These are phyloP conservation scores for Calonectria ilicicola DNA, from an alignment of 2,329 filamentous ascomycete species.

Conservation along the genomic window DNA sequence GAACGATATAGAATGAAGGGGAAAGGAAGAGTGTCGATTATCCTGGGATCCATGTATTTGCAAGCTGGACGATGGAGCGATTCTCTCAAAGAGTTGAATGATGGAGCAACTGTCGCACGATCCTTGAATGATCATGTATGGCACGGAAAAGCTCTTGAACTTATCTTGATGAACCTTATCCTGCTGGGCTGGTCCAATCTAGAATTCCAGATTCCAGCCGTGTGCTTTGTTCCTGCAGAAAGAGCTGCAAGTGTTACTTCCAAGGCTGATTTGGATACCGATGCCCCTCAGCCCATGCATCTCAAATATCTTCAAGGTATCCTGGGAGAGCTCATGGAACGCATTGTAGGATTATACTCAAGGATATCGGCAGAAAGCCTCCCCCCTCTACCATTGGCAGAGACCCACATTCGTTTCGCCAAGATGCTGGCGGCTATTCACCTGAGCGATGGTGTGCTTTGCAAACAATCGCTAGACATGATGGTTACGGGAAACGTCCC, in stretches of 20 bases:
- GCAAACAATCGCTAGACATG: slow-evolving; percentile 70
- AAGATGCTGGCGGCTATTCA: slow-evolving; percentile 78
- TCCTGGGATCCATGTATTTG: slow-evolving; percentile 87
- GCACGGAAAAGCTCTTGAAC: slow-evolving; percentile 95
- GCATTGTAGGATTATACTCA: slow-evolving; percentile 80
- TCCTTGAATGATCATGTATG: slow-evolving; percentile 92
- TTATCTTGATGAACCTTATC: slow-evolving; percentile 84
- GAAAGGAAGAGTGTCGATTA: slow-evolving; percentile 81
- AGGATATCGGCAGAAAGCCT: slow-evolving; percentile 77
- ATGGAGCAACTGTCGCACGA: slow-evolving; percentile 82
- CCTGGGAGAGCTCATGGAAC: slow-evolving; percentile 80
- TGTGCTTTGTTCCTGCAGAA: slow-evolving; percentile 66
- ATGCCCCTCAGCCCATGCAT: slow-evolving; percentile 62
- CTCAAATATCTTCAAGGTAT: slow-evolving; percentile 67
- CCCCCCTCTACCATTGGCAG: slow-evolving; percentile 77
- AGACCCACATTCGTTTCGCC: slow-evolving; percentile 79
- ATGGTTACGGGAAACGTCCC: slow-evolving; percentile 73
- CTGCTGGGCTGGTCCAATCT: slow-evolving; percentile 87
- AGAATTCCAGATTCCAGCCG: slow-evolving; percentile 80
- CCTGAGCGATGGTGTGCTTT: slow-evolving; percentile 72
- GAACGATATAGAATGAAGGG: slow-evolving; percentile 85
- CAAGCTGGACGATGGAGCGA: slow-evolving; percentile 92
- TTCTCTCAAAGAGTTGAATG: slow-evolving; percentile 84
- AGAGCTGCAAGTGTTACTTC: slow-evolving; percentile 52
- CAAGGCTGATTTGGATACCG: slow-evolving; percentile 44